A percentile compares a stretch with the other conserved stretches of the same genome.
phyloP scores from a whole-genome alignment of 768 basidiomycete genomes.

The Cystobasidium tubakii region DNA sequence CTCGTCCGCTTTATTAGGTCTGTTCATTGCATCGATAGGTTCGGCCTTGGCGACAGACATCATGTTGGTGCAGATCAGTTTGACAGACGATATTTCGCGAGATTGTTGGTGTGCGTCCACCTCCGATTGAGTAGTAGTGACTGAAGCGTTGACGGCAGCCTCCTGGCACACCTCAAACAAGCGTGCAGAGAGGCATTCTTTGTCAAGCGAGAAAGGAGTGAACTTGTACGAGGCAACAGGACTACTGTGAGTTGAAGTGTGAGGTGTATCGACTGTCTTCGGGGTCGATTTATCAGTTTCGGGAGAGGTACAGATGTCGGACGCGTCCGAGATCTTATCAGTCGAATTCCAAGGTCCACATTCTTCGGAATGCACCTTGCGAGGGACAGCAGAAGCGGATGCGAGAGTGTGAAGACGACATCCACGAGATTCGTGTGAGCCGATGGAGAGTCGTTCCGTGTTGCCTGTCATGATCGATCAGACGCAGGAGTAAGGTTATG shows the following conservation, averaged over 20 bases:
- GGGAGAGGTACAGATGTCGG: not conserved
- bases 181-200: not conserved
- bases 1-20: not conserved
- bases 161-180: not conserved
- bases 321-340: not conserved
- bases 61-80: no score
- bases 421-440: not conserved
- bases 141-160: not conserved
- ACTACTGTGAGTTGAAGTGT: not conserved
- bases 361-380: not conserved
- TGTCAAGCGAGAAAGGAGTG: not conserved
- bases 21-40: not conserved
- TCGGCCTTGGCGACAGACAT: not conserved
- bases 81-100: no score
- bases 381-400: not conserved
- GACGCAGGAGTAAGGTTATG: not conserved
- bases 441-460: not conserved
- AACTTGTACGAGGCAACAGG: not conserved
- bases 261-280: not conserved
- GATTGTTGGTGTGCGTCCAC: no score
- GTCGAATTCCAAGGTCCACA: not conserved
- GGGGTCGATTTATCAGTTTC: not conserved
- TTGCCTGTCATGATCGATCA: not conserved
- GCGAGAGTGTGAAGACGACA: not conserved
- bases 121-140: not conserved